Base-by-base conservation (phyloP, 805 yeast genomes). In the Spathaspora passalidarum region DNA sequence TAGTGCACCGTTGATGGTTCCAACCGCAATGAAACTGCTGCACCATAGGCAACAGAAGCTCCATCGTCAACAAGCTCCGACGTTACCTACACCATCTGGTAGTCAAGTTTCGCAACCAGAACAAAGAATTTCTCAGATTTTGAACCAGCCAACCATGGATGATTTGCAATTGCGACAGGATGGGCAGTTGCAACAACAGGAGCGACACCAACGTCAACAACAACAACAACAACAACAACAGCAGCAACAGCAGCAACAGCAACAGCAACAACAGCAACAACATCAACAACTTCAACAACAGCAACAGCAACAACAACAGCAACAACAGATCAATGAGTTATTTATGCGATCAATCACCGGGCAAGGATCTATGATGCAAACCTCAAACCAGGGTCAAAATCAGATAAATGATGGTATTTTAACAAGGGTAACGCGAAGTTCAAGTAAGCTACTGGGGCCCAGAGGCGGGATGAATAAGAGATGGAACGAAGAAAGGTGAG, bases 311-410 rank as follows among this genome's bases (percentile, higher is more conserved):
- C 34, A 32, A 20, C 48, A 13, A 26, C 43, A 42, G 35, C 35
- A 23, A 29, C 44, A n/a, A 35, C 49, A 43, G 40, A 47, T 39
- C 8, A 10, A 42, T 41, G 13, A 46, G 37, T 40, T 43, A 44
- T 25, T 39, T 39, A 16, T 39, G 20, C 26, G 42, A 10, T 23
- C 42, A 8, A 39, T 39, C 14, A 8, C 14, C 17, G 8, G 19
- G 6, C 40, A n/a, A 16, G 16, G 16, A 13, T 16, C 16, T 17
- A 9, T 39, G 32, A 39, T 25, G 32, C 42, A 36, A 20, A 3
- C 39, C 5, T 36, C 39, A 10, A 36, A 5, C 26, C 23, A 23
- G n/a, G 21, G n/a, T 9, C 42, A 23, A 16, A 20, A 20, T 10
- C 14, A 32, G 5, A 16, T 38, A 9, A 38, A 21, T 19, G 42